These are phyloP conservation scores for Borovskyia barvae DNA, from an alignment of 208 protist species.

Conservation along the genomic window DNA sequence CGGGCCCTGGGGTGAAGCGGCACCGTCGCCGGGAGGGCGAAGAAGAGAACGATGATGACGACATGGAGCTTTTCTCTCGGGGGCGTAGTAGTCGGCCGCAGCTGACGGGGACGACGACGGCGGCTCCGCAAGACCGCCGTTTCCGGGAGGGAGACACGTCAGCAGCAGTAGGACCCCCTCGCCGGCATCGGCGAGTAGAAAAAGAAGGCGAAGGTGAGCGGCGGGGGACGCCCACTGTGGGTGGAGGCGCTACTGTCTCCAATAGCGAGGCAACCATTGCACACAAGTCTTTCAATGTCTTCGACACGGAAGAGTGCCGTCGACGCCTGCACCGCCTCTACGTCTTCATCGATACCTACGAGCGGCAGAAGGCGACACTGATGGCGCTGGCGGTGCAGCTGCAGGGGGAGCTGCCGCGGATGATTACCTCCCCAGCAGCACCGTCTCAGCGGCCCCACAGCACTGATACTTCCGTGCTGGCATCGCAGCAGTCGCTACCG, in stretches of 20 bases:
- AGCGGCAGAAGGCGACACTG: constrained; percentile 20
- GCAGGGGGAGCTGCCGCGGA: constrained; percentile 10
- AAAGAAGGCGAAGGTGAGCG: too few species aligned
- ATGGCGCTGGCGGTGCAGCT: constrained; percentile 16
- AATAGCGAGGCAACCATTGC: constrained; percentile 7
- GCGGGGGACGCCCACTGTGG: neutral
- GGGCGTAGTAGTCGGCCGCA: neutral
- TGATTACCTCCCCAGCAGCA: neutral
- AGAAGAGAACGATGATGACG: constrained; percentile 12
- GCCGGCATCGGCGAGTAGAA: neutral
- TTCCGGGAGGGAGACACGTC: too few species aligned
- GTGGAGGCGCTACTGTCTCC: neutral
- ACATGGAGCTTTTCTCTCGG: too few species aligned
- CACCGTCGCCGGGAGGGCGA: neutral
- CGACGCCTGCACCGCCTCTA: constrained; percentile 49
- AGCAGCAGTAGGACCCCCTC: neutral
- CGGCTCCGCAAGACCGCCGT: neutral
- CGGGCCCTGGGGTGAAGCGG: neutral
- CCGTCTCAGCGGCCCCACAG: neutral
- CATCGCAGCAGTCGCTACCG: too few species aligned
- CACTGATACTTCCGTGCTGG: too few species aligned
- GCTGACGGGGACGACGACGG: neutral
- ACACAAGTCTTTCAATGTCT: constrained; percentile 44
- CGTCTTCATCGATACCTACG: constrained; percentile 40
- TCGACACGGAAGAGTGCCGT: constrained; percentile 56